These are phyloP conservation scores for Neospermospora avenae DNA, from an alignment of 2,329 filamentous ascomycete species.

Conservation along the genomic window DNA sequence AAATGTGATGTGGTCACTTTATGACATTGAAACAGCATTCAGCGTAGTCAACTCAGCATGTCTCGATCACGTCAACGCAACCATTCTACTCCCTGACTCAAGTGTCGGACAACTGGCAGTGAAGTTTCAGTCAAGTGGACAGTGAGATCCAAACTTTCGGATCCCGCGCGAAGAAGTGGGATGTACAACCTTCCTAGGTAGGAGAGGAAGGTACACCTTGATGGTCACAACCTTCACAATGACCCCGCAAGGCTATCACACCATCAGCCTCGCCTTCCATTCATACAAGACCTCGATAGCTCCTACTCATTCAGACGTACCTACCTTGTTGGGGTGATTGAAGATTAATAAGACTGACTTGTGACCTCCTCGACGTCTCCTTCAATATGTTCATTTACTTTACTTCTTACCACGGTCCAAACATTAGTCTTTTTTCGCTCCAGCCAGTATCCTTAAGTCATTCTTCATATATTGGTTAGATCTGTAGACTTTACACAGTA, in stretches of 20 bases:
- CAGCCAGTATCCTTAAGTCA: neutral
- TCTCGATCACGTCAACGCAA: too few relatives aligned
- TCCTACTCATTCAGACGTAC: slow-evolving; percentile 4
- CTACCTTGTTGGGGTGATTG: neutral
- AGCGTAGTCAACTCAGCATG: too few relatives aligned
- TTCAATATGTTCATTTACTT: slow-evolving; percentile 8
- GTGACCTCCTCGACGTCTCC: neutral
- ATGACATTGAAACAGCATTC: too few relatives aligned
- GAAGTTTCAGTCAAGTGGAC: too few relatives aligned
- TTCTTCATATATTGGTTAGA: neutral
- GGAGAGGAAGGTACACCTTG: slow-evolving; percentile 7
- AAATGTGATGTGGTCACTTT: too few relatives aligned
- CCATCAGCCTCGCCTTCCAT: slow-evolving; percentile 11
- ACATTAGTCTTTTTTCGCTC: neutral
- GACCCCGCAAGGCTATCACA: neutral
- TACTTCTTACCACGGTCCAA: neutral
- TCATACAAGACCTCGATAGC: slow-evolving; percentile 6
- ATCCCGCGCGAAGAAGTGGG: neutral
- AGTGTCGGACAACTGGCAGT: too few relatives aligned
- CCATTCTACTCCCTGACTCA: too few relatives aligned
- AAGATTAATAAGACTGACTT: neutral
- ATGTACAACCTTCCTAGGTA: neutral
- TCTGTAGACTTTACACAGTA: neutral
- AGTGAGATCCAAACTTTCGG: neutral
- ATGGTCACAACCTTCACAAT: slow-evolving; percentile 4